Evolutionary conservation across 2,329 filamentous ascomycete genomes (phyloP), one percentile per base, ranked within the genome.

Genomic region (Fusarium hainanense): DNA sequence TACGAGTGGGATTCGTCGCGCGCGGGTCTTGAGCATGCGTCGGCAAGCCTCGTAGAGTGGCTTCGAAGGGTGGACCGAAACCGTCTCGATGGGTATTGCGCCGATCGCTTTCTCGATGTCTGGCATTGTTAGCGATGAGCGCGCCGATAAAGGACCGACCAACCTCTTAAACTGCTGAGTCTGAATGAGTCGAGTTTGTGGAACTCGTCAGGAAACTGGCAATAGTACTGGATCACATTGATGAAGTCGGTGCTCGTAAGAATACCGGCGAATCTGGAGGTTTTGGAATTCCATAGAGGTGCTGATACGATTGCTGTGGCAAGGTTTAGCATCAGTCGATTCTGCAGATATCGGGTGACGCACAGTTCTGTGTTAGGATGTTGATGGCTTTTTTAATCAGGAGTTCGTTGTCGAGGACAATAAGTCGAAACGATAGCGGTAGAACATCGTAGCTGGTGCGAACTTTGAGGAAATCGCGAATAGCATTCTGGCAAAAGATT

Each of bases 201-300:
- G 66, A 98, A 88, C 62, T 94, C 92, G 72, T 97, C 93, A 4
- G 95, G 96, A 74, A 96, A 97, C 81, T 98, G 94, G 85, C 94
- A 98, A 84, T 99, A 98, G 82, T 99, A 99, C 79, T 98, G 95
- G 42, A 99, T 97, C 60, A 99, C 92, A 77, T 99, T 99, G 82
- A 99, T 97, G 80, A 96, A 99, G 82, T 99, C 96, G 66, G 94
- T 97, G 68, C 94, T 96, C 28, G 96, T 99, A 71, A 99, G 86
- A 50, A 99, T 88, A 41, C 96, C 96, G 42, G 95, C 96, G 80
- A 98, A 99, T 37, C 92, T 93, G 27, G 94, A 97, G 6, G 91
- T 93, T 71, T 92, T 91, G 27, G 95, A 98, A 80, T 99, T 94
- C 96, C 96, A 99, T 70, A 99, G 85, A 52, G 96, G 96, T 54